These are phyloP conservation scores for Kodamaea ohmeri DNA, from an alignment of 1,139 yeast genomes.

Conservation along the genomic window DNA sequence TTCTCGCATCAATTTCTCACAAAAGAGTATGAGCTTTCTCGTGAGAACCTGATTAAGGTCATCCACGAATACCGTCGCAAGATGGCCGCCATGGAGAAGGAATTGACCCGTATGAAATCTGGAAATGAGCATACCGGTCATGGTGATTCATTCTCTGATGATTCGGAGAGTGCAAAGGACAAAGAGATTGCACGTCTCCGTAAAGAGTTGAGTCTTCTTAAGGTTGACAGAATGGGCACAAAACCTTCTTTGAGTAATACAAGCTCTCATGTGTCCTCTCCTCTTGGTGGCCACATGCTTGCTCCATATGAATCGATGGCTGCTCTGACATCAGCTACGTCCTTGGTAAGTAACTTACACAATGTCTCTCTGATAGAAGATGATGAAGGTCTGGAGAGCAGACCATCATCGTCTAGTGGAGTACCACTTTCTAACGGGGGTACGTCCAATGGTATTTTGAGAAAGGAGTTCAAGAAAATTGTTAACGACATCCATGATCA, in stretches of 20 bases:
- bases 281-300: conserved; percentile 5
- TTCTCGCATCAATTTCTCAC: conserved; percentile 63
- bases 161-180: conserved; percentile 35
- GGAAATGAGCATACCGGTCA: conserved; percentile 1
- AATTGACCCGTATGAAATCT: conserved; percentile 30
- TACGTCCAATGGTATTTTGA: conserved; percentile 47
- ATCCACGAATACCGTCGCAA: conserved; percentile 50
- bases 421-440: conserved; percentile 15
- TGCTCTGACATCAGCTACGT: conserved; percentile 12
- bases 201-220: conserved; percentile 47
- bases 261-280: conserved; percentile 12
- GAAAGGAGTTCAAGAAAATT: conserved; percentile 70
- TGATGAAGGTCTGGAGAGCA: conserved; percentile 17
- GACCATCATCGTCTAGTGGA: conserved; percentile 15
- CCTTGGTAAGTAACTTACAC: conserved; percentile 12
- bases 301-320: conserved; percentile 10
- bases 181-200: conserved; percentile 46
- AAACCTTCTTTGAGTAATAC: conserved; percentile 11
- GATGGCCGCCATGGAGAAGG: conserved; percentile 44
- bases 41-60: conserved; percentile 46
- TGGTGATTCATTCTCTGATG: conserved; percentile 22
- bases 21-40: conserved; percentile 58
- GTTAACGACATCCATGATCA: conserved; percentile 61
- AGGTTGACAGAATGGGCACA: conserved; percentile 48
- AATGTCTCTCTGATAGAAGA: conserved; percentile 17